These are phyloP conservation scores for Verticillium albo-atrum DNA, from an alignment of 2,329 filamentous ascomycete species.

Conservation along the genomic window DNA sequence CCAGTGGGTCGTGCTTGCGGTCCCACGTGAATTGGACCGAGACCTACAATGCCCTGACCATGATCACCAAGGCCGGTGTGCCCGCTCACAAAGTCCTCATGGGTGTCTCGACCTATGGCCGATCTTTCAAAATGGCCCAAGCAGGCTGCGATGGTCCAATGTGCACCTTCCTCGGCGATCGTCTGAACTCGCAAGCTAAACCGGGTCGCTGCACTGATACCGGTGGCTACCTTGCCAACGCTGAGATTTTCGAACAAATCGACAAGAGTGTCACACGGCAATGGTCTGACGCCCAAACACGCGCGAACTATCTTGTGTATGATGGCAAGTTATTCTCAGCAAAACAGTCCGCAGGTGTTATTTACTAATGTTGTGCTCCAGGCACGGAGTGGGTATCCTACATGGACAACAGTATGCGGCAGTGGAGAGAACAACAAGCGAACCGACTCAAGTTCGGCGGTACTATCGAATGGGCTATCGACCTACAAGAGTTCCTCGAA, in stretches of 20 bases:
- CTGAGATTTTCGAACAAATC: constrained; percentile 20
- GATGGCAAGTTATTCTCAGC: neutral
- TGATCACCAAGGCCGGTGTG: constrained; percentile 29
- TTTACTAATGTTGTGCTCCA: constrained; percentile 19
- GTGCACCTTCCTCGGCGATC: constrained; percentile 19
- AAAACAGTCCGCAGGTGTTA: constrained; percentile 3
- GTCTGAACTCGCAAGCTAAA: constrained; percentile 12
- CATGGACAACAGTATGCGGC: constrained; percentile 20
- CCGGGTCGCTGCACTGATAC: constrained; percentile 23
- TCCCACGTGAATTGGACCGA: constrained; percentile 35
- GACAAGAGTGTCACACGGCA: neutral
- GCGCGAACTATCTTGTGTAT: neutral
- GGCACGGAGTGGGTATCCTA: constrained; percentile 26
- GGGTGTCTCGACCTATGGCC: constrained; percentile 24
- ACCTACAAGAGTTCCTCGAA: constrained; percentile 1
- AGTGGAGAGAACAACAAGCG: constrained; percentile 12
- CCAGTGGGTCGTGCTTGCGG: constrained; percentile 26
- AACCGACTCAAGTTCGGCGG: constrained; percentile 22
- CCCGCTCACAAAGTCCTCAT: constrained; percentile 23
- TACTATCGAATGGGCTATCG: constrained; percentile 4
- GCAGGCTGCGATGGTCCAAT: constrained; percentile 18
- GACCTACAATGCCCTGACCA: constrained; percentile 24
- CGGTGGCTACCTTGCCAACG: constrained; percentile 24
- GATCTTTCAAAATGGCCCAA: constrained; percentile 26
- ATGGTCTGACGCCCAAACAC: neutral